These are phyloP conservation scores for Pleurotus tuoliensis DNA, from an alignment of 768 basidiomycete species.

Conservation along the genomic window DNA sequence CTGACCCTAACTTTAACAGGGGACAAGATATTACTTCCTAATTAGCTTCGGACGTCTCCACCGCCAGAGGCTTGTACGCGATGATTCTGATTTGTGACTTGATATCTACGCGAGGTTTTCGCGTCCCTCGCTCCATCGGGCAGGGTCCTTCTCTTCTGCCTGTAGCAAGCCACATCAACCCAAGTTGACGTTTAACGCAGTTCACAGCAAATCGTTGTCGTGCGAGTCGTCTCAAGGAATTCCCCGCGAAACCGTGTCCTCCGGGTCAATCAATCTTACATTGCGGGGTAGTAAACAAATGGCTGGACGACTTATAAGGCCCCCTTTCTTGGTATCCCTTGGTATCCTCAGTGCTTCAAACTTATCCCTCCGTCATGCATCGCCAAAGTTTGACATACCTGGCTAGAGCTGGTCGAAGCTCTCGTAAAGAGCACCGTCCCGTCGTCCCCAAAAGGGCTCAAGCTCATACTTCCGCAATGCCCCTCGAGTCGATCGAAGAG, in stretches of 20 bases:
- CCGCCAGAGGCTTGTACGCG: not conserved
- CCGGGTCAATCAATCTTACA: constrained; percentile 2
- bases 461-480: not conserved
- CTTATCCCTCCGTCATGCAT: not conserved
- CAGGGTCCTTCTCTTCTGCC: not conserved
- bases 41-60: constrained; percentile 6
- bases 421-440: not conserved
- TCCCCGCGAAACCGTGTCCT: not conserved
- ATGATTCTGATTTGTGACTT: constrained; percentile 1
- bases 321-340: not conserved
- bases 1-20: not conserved
- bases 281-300: not conserved
- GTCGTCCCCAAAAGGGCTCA: not conserved
- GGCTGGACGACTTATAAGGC: not conserved
- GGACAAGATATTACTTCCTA: constrained; percentile 7
- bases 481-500: constrained; percentile 7
- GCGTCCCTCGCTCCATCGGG: constrained; percentile 5
- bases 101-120: constrained; percentile 6
- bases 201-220: not conserved
- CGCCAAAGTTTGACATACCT: not conserved
- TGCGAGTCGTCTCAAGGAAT: not conserved
- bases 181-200: not conserved
- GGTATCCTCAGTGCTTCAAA: not conserved
- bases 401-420: not conserved
- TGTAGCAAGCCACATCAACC: not conserved